These are phyloP conservation scores for Amesomyces nigricolor DNA, from an alignment of 2,329 filamentous ascomycete genomes.

Conservation along the genomic window DNA sequence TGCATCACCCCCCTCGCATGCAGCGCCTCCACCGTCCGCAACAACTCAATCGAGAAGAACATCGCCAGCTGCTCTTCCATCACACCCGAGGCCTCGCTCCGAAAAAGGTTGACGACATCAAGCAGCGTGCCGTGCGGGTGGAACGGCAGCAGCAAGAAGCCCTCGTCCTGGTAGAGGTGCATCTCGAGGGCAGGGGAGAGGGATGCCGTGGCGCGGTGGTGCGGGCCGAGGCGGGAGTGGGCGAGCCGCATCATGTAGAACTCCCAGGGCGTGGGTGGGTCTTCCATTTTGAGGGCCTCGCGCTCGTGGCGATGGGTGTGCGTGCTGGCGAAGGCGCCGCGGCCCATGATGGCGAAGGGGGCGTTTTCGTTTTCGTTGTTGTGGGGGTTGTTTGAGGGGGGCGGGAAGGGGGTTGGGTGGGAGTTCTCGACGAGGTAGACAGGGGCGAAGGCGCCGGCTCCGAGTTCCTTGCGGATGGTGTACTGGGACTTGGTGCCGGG, in stretches of 20 bases:
- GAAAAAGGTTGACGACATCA: conserved; percentile 87
- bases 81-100: conserved; percentile 62
- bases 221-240: conserved; percentile 67
- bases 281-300: conserved; percentile 93
- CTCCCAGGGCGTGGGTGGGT: conserved; percentile 84
- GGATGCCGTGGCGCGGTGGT: conserved; percentile 66
- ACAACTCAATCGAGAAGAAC: conserved; percentile 90
- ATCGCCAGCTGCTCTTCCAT: conserved; percentile 91
- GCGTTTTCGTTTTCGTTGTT: conserved; percentile 41
- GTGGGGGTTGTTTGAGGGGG: conserved; percentile 40
- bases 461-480: conserved; percentile 76
- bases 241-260: conserved; percentile 90
- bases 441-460: conserved; percentile 88
- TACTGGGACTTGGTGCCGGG: conserved; percentile 62
- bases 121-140: conserved; percentile 86
- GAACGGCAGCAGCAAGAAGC: conserved; percentile 82
- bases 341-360: conserved; percentile 52
- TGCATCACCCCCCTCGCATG: conserved; percentile 77
- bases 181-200: conserved; percentile 82
- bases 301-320: conserved; percentile 50
- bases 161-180: conserved; percentile 86
- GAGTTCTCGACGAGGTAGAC: conserved; percentile 85
- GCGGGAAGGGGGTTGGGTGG: conserved; percentile 39
- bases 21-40: conserved; percentile 83
- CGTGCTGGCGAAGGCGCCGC: conserved; percentile 52